Evolutionary conservation across 148 eudicot species (phyloP), one percentile per base, ranked within the genome.

Genomic region (Rhododendron vialii): DNA sequence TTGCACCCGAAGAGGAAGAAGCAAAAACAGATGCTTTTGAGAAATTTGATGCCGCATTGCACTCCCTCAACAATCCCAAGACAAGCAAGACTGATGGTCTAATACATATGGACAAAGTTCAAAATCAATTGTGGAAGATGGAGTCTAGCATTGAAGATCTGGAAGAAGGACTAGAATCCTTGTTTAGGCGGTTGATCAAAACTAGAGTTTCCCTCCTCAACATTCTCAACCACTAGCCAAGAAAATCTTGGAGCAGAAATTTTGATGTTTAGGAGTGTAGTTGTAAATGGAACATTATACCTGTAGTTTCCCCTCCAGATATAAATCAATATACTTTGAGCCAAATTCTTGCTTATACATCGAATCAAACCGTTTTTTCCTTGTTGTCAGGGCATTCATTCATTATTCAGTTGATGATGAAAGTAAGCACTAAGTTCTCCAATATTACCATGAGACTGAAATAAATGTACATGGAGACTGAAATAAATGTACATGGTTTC

Each of bases 161-260:
- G 12, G 92, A 89, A 48, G 90, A 91, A 84, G 88, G 22, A 9
- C 80, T 92, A 75, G 92, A 91, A 48, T 82, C 87, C 83, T 30
- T 91, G 77, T 91, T 87, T 41, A 89, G 91, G 85, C 15, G 5
- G 63, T 83, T 91, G 43, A 88, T 92, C 61, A 90, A 87, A 74
- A 88, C 88, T 71, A 86, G 93, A 90, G 91, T 67, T 26, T 67
- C 74, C 74, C 35, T 67, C 74, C 74, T 67, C 33, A 67, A 67
- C 36, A 67, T 67, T 89, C 91, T 92, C 69, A 90, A 90, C 84
- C 84, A 90, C 81, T 91, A 89, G 76, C 43, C 69, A 22, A 61
- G 69, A 22, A 61, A 24, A 24, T 61, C 69, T 24, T 61, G 10
- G 26, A 59, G n/a, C 65, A 41, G 65, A 59, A 43, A 24, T 59